Percentiles rank a stretch among this genome's conserved stretches.
Evolutionary conservation across 2,329 filamentous ascomycete genomes (phyloP).

Genomic region (Aspergillus fischeri): DNA sequence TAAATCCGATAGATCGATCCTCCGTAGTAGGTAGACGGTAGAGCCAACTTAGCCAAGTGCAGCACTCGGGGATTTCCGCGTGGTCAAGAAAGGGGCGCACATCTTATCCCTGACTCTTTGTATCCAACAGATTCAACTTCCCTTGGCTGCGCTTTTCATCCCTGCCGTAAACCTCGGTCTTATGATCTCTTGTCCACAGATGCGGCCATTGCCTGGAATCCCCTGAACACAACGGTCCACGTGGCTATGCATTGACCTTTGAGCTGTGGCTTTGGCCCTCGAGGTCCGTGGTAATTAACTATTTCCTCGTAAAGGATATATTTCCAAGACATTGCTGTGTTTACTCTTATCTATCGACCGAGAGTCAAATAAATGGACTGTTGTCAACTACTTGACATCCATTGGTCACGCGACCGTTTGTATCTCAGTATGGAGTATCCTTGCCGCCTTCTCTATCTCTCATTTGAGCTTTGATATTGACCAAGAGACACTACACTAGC

Average conservation of each 20-base stretch:
- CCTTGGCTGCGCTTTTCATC: background rate
- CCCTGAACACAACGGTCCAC: constrained; percentile 10
- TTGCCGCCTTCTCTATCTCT: background rate
- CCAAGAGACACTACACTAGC: background rate
- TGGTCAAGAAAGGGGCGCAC: background rate
- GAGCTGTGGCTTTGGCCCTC: background rate
- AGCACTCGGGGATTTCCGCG: background rate
- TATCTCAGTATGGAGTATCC: background rate
- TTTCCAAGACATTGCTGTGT: background rate
- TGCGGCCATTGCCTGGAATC: background rate
- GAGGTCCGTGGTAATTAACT: background rate
- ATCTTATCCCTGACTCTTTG: background rate
- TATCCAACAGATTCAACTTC: background rate
- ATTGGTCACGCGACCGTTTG: background rate
- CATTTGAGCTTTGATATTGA: background rate
- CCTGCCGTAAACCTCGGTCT: background rate
- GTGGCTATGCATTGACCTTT: constrained; percentile 16
- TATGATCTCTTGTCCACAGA: background rate
- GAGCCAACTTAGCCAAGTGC: background rate
- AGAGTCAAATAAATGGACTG: background rate
- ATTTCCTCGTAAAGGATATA: background rate
- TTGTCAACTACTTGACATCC: background rate
- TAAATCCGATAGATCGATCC: too few relatives aligned
- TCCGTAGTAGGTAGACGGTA: too few relatives aligned
- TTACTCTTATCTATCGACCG: background rate